Evolutionary conservation across 345 rosid species (phyloP).

Genomic region (Laguncularia racemosa): DNA sequence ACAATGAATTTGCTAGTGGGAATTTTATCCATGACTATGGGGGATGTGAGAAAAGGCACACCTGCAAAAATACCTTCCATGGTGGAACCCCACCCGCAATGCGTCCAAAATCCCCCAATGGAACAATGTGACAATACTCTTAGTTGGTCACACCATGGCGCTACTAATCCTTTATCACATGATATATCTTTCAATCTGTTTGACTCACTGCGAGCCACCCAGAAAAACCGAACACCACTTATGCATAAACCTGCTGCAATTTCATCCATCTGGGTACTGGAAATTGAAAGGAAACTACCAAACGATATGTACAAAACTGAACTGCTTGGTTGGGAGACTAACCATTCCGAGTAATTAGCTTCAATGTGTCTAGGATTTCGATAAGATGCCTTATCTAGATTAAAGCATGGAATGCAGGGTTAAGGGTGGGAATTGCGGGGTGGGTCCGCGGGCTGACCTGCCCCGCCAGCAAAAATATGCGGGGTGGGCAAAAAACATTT

Average conservation of each 20-base stretch:
- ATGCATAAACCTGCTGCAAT: conserved; percentile 18
- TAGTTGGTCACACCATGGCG: conserved; percentile 54
- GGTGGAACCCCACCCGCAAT: conserved; percentile 25
- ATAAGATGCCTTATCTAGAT: conserved; percentile 2
- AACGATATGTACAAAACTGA: conserved; percentile 33
- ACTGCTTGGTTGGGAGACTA: conserved; percentile 23
- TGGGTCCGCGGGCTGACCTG: no score
- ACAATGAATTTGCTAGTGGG: conserved; percentile 15
- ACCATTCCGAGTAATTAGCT: conserved; percentile 15
- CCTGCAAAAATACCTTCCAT: conserved; percentile 19
- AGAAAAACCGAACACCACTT: conserved; percentile 27
- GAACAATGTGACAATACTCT: conserved; percentile 24
- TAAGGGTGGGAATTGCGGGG: no score
- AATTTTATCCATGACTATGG: conserved; percentile 16
- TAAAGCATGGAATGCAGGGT: conserved; percentile 29
- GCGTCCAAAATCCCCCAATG: conserved; percentile 27
- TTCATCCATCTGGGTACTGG: conserved; percentile 30
- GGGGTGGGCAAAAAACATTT: no score
- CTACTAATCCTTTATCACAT: conserved; percentile 17
- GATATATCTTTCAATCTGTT: background rate
- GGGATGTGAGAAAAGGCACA: conserved; percentile 20
- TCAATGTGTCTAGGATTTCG: background rate
- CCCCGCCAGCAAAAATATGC: no score
- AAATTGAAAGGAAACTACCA: conserved; percentile 33
- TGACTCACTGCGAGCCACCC: conserved; percentile 22